Percentiles rank a stretch among this genome's conserved stretches.
Evolutionary conservation across 148 eudicot genomes (phyloP).

Genomic region (Chenopodium quinoa): DNA sequence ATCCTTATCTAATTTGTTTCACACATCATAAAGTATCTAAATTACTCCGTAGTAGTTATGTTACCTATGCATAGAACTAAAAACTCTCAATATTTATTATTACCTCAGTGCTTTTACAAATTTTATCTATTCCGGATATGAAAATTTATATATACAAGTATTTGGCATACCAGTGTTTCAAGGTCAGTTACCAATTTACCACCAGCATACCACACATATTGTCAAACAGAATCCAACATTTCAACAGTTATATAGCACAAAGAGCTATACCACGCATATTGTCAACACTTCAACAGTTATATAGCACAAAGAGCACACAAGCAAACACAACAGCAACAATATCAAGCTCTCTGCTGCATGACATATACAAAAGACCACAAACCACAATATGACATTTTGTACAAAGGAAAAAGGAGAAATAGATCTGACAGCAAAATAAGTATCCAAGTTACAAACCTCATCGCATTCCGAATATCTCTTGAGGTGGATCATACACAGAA

Average conservation of each 20-base stretch:
- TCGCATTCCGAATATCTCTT: conserved; percentile 85
- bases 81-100: too few species aligned
- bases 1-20: neutral
- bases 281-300: neutral
- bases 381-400: neutral
- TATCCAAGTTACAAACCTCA: conserved; percentile 45
- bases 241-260: neutral
- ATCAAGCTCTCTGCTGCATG: neutral
- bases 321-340: neutral
- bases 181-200: neutral
- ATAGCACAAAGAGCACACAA: neutral
- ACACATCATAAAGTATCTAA: neutral
- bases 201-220: neutral
- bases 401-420: neutral
- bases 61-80: too few species aligned
- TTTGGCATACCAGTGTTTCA: neutral
- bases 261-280: neutral
- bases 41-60: too few species aligned
- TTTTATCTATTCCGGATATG: too few species aligned
- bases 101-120: too few species aligned
- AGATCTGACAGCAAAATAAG: neutral
- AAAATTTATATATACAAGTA: too few species aligned
- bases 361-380: neutral
- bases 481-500: conserved; percentile 86
- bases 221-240: neutral